These are phyloP conservation scores for Vigna trinervia DNA, from an alignment of 306 rosid species.

Conservation along the genomic window DNA sequence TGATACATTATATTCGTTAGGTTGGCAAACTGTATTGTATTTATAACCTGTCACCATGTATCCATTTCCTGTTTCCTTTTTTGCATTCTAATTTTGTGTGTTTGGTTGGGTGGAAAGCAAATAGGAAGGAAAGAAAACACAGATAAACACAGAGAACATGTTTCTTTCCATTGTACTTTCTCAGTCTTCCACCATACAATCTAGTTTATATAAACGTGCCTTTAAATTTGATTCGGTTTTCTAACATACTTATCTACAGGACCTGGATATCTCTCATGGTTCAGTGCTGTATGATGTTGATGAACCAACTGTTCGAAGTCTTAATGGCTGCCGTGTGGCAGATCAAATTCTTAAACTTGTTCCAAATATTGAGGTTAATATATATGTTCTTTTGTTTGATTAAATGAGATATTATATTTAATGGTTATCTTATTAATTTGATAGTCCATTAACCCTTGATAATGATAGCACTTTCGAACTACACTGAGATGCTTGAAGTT, in stretches of 20 bases:
- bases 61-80: constrained; percentile 20
- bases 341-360: constrained; percentile 98
- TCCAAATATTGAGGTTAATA: constrained; percentile 86
- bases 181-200: constrained; percentile 20
- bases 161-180: constrained; percentile 22
- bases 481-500: constrained; percentile 89
- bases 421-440: constrained; percentile 42
- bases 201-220: constrained; percentile 24
- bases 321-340: constrained; percentile 97
- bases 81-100: constrained; percentile 7
- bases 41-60: not conserved
- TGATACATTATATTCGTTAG: constrained; percentile 18
- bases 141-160: not conserved
- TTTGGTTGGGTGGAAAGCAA: too few relatives aligned
- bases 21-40: constrained; percentile 7
- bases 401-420: constrained; percentile 35
- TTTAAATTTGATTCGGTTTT: constrained; percentile 40
- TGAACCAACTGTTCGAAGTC: constrained; percentile 93
- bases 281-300: constrained; percentile 78
- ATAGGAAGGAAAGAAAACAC: not conserved
- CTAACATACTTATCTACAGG: constrained; percentile 59
- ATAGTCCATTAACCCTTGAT: constrained; percentile 44
- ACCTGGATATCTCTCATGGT: constrained; percentile 79
- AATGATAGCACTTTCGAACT: constrained; percentile 80
- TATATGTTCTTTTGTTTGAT: constrained; percentile 40